Percentiles rank a stretch among this genome's conserved stretches.
phyloP scores from a whole-genome alignment of 148 eudicot species.

The Amaranthus palmeri region DNA sequence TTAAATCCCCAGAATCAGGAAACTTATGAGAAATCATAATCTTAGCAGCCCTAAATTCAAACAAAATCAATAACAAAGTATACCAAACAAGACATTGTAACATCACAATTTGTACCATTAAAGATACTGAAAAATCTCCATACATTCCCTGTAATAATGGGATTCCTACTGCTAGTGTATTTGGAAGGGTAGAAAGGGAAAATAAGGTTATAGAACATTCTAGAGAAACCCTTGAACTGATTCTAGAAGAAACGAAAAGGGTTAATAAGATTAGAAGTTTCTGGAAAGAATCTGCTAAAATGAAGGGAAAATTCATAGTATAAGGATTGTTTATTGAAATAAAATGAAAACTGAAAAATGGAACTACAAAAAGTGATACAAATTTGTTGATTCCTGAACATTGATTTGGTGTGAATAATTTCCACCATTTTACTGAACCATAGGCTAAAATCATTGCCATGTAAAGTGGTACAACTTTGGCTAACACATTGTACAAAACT shows the following conservation, averaged over 20 bases:
- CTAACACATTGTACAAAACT: background rate
- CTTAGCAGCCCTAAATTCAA: background rate
- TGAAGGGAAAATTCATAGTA: background rate
- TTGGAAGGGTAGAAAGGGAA: background rate
- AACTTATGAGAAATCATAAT: too few species aligned
- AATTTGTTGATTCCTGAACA: background rate
- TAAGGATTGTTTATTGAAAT: conserved; percentile 4
- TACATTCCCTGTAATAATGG: conserved; percentile 6
- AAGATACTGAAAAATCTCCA: background rate
- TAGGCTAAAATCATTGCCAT: background rate
- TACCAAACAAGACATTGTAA: background rate
- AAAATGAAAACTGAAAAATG: background rate
- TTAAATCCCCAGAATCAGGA: too few species aligned
- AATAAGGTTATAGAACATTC: conserved; percentile 5
- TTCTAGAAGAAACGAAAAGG: background rate
- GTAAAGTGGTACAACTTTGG: conserved; percentile 1
- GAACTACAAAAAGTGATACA: background rate
- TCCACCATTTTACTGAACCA: conserved; percentile 2
- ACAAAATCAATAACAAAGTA: background rate
- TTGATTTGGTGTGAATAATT: background rate
- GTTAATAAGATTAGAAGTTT: background rate
- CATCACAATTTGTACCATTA: background rate
- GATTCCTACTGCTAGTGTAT: background rate
- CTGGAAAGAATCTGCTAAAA: background rate
- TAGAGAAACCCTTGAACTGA: background rate